phyloP scores from a whole-genome alignment of 163 green algal species.

The Coccomyxa subellipsoidea region DNA sequence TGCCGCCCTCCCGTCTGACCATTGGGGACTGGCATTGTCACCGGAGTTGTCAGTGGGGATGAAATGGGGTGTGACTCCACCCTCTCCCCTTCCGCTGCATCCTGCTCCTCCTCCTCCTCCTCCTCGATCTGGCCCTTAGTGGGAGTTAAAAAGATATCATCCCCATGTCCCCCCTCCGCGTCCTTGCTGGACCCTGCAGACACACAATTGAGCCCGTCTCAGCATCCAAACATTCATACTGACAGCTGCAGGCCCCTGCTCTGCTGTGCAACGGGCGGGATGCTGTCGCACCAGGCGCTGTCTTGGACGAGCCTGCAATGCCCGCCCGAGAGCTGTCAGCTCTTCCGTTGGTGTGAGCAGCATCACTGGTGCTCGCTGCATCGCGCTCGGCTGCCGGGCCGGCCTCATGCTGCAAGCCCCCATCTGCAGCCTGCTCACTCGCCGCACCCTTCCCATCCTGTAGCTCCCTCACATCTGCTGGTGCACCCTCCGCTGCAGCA shows the following conservation, averaged over 20 bases:
- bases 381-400: background rate
- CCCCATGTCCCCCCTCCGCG: background rate
- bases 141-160: background rate
- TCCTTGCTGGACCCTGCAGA: background rate
- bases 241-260: no score
- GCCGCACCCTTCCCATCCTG: no score
- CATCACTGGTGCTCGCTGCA: background rate
- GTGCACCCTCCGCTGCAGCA: background rate
- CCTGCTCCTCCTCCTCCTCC: background rate
- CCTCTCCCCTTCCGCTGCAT: background rate
- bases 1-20: background rate
- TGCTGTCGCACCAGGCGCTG: no score
- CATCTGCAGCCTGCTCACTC: background rate
- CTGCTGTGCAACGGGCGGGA: no score
- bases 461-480: no score
- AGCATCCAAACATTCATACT: no score
- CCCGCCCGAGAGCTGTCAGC: no score
- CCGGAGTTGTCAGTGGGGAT: background rate
- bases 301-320: no score
- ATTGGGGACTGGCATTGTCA: background rate
- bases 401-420: background rate
- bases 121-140: background rate
- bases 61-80: background rate
- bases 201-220: no score
- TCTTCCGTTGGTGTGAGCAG: no score